phyloP scores from a whole-genome alignment of 495 filamentous ascomycete species.

The Penicillium coffeae region DNA sequence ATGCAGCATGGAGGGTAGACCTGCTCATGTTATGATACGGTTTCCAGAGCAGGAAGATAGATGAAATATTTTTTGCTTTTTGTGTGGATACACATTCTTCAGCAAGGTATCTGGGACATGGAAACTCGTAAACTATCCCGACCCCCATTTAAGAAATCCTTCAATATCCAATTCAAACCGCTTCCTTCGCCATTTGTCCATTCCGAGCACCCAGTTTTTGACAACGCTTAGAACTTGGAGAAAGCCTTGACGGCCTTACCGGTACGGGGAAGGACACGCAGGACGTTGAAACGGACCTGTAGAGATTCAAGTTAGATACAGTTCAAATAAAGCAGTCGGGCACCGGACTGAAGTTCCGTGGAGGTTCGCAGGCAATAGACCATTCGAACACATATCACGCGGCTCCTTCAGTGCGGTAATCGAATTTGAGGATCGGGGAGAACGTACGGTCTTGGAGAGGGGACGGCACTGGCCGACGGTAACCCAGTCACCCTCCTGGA shows the following conservation, averaged over 20 bases:
- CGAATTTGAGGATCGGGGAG: neutral
- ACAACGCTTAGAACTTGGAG: slow-evolving; percentile 80
- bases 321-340: neutral
- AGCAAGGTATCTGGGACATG: slow-evolving; percentile 47
- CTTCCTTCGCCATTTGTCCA: slow-evolving; percentile 39
- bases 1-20: slow-evolving; percentile 18
- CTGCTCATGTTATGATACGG: slow-evolving; percentile 20
- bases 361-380: neutral
- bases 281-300: slow-evolving; percentile 98
- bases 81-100: slow-evolving; percentile 47
- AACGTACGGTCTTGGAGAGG: slow-evolving; percentile 94
- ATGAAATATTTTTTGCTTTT: slow-evolving; percentile 44
- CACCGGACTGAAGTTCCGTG: neutral
- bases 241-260: slow-evolving; percentile 98
- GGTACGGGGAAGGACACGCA: slow-evolving; percentile 92
- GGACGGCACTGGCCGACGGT: slow-evolving; percentile 99
- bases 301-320: slow-evolving; percentile 17
- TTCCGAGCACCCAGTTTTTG: slow-evolving; percentile 34
- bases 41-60: slow-evolving; percentile 32
- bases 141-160: slow-evolving; percentile 39
- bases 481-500: slow-evolving; percentile 97
- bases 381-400: neutral
- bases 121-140: slow-evolving; percentile 50
- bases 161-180: slow-evolving; percentile 44
- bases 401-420: too few species aligned